Percentiles rank a stretch among this genome's conserved stretches.
phyloP scores from a whole-genome alignment of 2,329 filamentous ascomycete species.

The Fusarium agapanthi region DNA sequence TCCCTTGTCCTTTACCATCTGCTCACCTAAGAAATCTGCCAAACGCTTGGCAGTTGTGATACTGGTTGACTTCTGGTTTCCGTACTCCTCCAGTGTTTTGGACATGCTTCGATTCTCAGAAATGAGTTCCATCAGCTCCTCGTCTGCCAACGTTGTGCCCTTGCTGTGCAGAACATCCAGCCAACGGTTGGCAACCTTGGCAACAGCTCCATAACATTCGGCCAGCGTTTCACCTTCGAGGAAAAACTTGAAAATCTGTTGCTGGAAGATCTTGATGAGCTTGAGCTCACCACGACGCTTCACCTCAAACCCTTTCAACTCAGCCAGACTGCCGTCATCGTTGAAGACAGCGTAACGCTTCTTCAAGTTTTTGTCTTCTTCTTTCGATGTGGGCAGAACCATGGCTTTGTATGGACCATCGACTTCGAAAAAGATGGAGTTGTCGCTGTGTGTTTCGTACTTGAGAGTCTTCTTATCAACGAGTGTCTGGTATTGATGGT shows the following conservation, averaged over 20 bases:
- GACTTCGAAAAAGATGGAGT: slow-evolving; percentile 99
- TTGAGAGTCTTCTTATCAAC: slow-evolving; percentile 80
- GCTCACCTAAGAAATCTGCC: slow-evolving; percentile 94
- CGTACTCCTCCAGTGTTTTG: slow-evolving; percentile 97
- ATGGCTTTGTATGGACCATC: slow-evolving; percentile 98
- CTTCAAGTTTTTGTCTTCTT: slow-evolving; percentile 99
- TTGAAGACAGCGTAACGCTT: slow-evolving; percentile 99
- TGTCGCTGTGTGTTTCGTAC: slow-evolving; percentile 97
- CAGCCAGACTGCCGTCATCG: slow-evolving; percentile 92
- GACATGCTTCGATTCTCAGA: slow-evolving; percentile 99
- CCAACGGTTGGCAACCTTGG: slow-evolving; percentile 96
- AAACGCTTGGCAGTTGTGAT: slow-evolving; percentile 96
- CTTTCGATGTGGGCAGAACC: slow-evolving; percentile 96
- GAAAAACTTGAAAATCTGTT: slow-evolving; percentile 99
- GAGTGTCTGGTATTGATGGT: slow-evolving; percentile 95
- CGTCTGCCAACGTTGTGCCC: slow-evolving; percentile 89
- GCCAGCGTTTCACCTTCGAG: slow-evolving; percentile 86
- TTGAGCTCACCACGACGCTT: slow-evolving; percentile 98
- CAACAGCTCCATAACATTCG: slow-evolving; percentile 91
- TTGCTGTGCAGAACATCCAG: slow-evolving; percentile 92
- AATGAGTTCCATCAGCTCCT: slow-evolving; percentile 99
- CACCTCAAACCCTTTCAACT: slow-evolving; percentile 96
- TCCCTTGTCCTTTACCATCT: slow-evolving; percentile 99
- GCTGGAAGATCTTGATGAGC: slow-evolving; percentile 99
- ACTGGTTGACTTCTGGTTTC: slow-evolving; percentile 94